Evolutionary conservation across 805 yeast species (phyloP).

Genomic region (Wickerhamomyces bovis): DNA sequence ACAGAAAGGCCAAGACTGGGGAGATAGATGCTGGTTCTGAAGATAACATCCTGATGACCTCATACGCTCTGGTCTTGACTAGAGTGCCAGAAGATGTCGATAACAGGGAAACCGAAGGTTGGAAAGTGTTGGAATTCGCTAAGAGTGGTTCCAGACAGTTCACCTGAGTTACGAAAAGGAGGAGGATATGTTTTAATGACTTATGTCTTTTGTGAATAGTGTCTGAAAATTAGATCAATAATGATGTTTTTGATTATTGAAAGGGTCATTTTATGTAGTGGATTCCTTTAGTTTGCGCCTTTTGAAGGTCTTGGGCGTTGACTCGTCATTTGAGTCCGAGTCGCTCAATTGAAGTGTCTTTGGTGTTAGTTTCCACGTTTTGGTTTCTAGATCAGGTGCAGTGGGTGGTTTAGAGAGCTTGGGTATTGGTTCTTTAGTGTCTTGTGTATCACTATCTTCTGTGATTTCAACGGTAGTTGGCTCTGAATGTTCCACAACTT

Average conservation of each 20-base stretch:
- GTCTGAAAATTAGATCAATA: neutral
- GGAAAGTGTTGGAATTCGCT: constrained; percentile 93
- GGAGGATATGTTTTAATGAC: neutral
- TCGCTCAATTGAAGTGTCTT: constrained; percentile 16
- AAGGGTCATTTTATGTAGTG: neutral
- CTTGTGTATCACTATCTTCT: no score
- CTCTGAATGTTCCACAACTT: neutral
- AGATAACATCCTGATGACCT: constrained; percentile 83
- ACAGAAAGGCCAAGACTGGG: constrained; percentile 84
- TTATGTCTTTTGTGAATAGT: neutral
- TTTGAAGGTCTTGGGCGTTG: constrained; percentile 13
- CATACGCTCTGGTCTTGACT: constrained; percentile 95
- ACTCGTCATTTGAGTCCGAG: constrained; percentile 14
- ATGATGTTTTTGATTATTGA: neutral
- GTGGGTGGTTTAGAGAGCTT: neutral
- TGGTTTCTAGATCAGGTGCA: constrained; percentile 18
- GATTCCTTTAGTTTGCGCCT: constrained; percentile 14
- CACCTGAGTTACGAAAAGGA: constrained; percentile 16
- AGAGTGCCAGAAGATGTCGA: constrained; percentile 89
- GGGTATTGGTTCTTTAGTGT: no score
- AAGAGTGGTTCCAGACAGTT: constrained; percentile 89
- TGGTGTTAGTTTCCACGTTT: constrained; percentile 22
- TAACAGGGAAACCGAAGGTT: constrained; percentile 89
- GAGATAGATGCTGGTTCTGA: constrained; percentile 95
- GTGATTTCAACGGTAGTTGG: neutral